Evolutionary conservation across 1,284 basidiomycete genomes (phyloP), one percentile per base, ranked within the genome.

Genomic region (Schizophyllum amplum): DNA sequence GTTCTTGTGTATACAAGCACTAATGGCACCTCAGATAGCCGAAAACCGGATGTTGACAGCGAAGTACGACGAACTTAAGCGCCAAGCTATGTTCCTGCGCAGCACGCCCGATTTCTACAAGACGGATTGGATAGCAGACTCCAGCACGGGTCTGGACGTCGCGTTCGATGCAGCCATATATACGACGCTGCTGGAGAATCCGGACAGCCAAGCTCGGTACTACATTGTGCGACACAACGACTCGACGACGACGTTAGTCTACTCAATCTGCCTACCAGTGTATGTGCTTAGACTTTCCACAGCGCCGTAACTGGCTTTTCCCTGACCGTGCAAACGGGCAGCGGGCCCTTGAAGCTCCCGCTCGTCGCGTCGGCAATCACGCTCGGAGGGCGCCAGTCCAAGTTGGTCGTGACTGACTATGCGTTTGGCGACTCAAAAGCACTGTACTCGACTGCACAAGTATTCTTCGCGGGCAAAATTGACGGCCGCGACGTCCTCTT

Each of bases 41-140:
- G 89, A 92, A 70, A 80, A 77, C n/a, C 78, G 89, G 25, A 76
- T 78, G n/a, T 68, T 91, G 17, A 83, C 81, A 0, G 65, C 77
- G 17, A 92, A 92, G 67, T 87, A 79, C 66, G 75, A 82, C 52
- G 89, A 91, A 63, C 72, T 92, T 47, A 92, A 92, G 66, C 76
- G 82, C 21, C 82, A 92, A 65, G 84, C 79, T 11, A 65, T 91
- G 1, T 92, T 92, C 72, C 67, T 91, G 25, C 83, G 88, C 47
- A 86, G 82, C 62, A 84, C 87, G 4, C 84, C 82, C 0, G 82
- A 84, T 42, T 88, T 92, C 66, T 81, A 82, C 68, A 87, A 89
- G 70, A 91, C 90, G 0, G 79, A 90, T 60, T 81, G 83, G 78
- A 71, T 90, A 22, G 83, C 82, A 1, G 79, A 90, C 61, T 77